Base-by-base conservation (phyloP, 2,329 filamentous ascomycete species). In the Penicillium sp. region DNA sequence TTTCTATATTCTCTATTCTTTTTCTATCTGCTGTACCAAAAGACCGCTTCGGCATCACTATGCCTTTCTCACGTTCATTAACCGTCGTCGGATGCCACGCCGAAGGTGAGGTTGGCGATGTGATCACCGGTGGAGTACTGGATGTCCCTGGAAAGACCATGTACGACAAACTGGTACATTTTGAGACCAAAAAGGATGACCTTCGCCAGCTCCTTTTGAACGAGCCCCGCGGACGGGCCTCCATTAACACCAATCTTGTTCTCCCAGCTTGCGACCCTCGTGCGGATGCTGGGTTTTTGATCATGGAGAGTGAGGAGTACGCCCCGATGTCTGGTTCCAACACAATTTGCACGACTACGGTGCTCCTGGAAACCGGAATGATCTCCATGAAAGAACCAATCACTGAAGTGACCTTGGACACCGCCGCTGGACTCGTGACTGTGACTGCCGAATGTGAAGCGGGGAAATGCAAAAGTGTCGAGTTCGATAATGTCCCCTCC, bases 321-420 rank as follows among this genome's bases (percentile, higher is more conserved):
- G 71, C 70, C 2, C 71, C 74, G 1, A 77, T 77, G 75, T 79
- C 77, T 3, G 77, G 79, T 0, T 71, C 73, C 2, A 80, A 81
- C 44, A 74, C 72, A 1, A 78, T 81, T 14, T 75, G 71, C 43
- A 77, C 74, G 0, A 64, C 72, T 0, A 80, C 78, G 0, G 79
- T 79, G 0, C 61, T 81, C 13, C 58, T 81, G 19, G 79, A 81
- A 56, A 80, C 77, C 0, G 78, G 78, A 1, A 79, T 80, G 70
- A 52, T 81, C 1, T 62, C 67, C 0, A 80, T 81, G 76, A 64
- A 69, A 19, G 77, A 80, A 54, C 78, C 78, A 0, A 52, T 72
- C 1, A 80, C 77, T 1, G 59, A 64, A 10, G 39, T 81, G 3
- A 67, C 55, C 1, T 62, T 81, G 11, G 78, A 81, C 48, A 78